Evolutionary conservation across 352 stramenopile species (phyloP), one percentile per base, ranked within the genome.

Genomic region (Nothophytophthora sp.): DNA sequence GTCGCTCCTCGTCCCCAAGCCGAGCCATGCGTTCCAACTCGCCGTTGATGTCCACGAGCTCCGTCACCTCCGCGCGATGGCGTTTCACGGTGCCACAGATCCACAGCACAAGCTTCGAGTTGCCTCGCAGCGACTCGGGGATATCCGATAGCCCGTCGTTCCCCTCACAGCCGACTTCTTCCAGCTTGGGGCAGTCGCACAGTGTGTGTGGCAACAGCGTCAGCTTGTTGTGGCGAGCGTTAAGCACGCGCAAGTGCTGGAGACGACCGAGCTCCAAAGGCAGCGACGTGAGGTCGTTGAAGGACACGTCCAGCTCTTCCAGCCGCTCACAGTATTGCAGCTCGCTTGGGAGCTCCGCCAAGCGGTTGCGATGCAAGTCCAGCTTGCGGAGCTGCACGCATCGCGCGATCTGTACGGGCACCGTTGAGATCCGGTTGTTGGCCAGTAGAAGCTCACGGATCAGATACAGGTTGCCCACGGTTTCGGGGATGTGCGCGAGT

Each of bases 41-140:
- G 22, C 55, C 57, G 55, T 90, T 90, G 75, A 92, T 90, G 19
- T 62, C 68, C n/a, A 84, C 71, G 33, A 92, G 75, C 69, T 89
- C 73, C 24, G 71, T 40, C 29, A 92, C 78, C 45, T 89, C 70
- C 2, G 49, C 50, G 35, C 65, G 61, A 51, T 92, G 81, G 13
- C 62, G 67, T 67, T 90, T 90, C n/a, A 86, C 69, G n/a, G 67
- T 87, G 30, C 66, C 66, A 60, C 76, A 92, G 63, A 92, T 89
- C 81, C 81, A 92, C 11, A 92, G 51, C 48, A 90, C 79, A 28
- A 92, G 70, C 49, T 74, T 74, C 8, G 79, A 90, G 52, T 86
- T 90, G 55, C 71, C 68, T 1, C 76, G 75, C 15, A 92, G 50
- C 2, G 73, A 79, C 64, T 89, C 79, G 9, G 79, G 77, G 37